A percentile compares a stretch with the other conserved stretches of the same genome.
Conservation (phyloP, 106 monocot species). For the Chionographis japonica region DNA sequence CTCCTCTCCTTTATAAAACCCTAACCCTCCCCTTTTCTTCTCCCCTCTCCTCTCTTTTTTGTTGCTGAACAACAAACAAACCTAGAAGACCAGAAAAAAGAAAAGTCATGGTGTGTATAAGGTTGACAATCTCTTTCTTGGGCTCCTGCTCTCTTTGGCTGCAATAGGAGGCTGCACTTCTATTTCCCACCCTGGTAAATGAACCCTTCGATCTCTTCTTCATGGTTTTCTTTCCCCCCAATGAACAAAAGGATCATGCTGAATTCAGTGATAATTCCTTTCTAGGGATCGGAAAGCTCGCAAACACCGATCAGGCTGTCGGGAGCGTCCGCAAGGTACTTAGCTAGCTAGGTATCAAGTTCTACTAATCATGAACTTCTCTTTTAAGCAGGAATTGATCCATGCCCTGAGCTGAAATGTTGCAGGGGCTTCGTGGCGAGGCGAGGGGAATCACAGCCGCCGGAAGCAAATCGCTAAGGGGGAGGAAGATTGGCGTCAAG, state of each 20-base stretch:
- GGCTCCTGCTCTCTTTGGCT: slow-evolving; percentile 2
- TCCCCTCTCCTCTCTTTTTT: slow-evolving; percentile 16
- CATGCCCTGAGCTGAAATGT: neutral
- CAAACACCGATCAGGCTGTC: too few species aligned
- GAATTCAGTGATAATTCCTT: too few species aligned
- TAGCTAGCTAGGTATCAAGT: too few species aligned
- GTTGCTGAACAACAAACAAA: neutral
- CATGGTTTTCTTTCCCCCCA: too few species aligned
- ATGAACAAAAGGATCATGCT: too few species aligned
- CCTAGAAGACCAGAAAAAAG: neutral
- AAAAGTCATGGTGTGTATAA: slow-evolving; percentile 4
- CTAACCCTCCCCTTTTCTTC: neutral
- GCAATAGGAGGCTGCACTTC: neutral
- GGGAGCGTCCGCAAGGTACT: too few species aligned
- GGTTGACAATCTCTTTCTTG: neutral
- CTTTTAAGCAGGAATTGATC: neutral
- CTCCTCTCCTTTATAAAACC: slow-evolving; percentile 12
- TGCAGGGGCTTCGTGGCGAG: neutral
- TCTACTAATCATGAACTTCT: too few species aligned
- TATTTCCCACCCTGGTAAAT: neutral
- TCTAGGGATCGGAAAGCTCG: too few species aligned
- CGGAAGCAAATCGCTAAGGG: neutral
- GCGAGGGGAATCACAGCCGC: neutral
- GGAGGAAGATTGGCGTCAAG: neutral
- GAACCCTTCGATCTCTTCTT: too few species aligned